Evolutionary conservation across 306 rosid genomes (phyloP).

Genomic region (Lupinus albus): DNA sequence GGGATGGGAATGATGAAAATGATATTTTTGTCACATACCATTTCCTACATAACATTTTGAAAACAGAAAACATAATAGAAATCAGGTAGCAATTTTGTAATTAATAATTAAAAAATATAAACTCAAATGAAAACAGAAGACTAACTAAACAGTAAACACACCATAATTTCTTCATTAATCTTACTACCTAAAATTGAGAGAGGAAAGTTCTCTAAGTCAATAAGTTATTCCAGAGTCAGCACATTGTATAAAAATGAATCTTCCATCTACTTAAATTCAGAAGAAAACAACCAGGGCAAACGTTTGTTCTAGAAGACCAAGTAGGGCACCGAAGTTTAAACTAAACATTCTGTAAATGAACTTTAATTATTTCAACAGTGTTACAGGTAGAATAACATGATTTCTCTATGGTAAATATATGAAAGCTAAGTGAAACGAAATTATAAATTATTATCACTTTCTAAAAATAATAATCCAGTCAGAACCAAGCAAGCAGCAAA

Average conservation of each 20-base stretch:
- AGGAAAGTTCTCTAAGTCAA: not conserved
- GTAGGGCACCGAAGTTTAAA: not conserved
- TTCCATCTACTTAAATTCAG: not conserved
- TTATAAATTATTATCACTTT: not conserved
- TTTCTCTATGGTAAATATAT: constrained; percentile 8
- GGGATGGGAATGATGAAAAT: not conserved
- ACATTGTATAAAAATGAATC: not conserved
- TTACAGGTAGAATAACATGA: not conserved
- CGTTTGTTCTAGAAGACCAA: not conserved
- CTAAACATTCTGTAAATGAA: not conserved
- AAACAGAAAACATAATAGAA: not conserved
- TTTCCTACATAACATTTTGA: constrained; percentile 12
- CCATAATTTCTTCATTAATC: not conserved
- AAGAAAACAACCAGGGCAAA: not conserved
- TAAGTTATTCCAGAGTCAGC: not conserved
- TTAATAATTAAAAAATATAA: not conserved
- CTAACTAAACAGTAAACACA: not conserved
- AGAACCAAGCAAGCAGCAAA: not conserved
- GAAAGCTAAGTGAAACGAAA: not conserved
- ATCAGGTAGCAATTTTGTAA: not conserved
- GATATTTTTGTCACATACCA: not conserved
- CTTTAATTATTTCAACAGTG: constrained; percentile 6
- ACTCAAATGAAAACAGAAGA: no score
- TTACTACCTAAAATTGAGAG: not conserved
- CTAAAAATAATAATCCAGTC: not conserved